A percentile compares a stretch with the other conserved stretches of the same genome.
Conservation (phyloP, 495 filamentous ascomycete species). For the Penicillium silybi region DNA sequence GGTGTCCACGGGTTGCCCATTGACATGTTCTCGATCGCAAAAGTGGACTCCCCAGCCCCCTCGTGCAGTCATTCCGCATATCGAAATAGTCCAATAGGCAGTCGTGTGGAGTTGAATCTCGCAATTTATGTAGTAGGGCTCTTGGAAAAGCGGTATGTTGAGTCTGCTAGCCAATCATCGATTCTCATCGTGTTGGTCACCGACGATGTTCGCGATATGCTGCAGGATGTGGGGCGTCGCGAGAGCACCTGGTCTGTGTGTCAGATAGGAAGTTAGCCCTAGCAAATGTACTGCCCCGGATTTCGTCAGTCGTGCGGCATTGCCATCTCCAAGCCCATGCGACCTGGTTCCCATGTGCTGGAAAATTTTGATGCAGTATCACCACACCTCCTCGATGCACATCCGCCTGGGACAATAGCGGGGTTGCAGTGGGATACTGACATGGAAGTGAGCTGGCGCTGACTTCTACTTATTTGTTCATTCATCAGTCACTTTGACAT, state of each 20-base stretch:
- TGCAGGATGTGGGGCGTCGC: not conserved
- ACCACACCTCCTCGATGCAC: not conserved
- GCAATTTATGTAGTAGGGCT: conserved; percentile 1
- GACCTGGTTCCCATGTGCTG: not conserved
- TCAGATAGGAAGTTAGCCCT: not conserved
- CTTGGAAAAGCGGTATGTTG: conserved; percentile 8
- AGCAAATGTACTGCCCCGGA: not conserved
- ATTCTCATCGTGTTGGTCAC: not conserved
- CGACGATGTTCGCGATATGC: not conserved
- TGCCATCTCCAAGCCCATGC: not conserved
- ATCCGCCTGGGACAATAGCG: not conserved
- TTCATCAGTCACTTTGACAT: not conserved
- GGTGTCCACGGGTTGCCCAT: not conserved
- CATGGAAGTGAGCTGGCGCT: not conserved
- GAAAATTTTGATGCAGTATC: conserved; percentile 6
- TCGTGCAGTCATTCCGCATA: not conserved
- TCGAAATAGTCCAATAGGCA: not conserved
- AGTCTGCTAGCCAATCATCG: conserved; percentile 4
- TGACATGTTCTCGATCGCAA: not conserved
- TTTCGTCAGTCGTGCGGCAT: not conserved
- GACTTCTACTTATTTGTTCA: not conserved
- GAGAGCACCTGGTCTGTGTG: conserved; percentile 8
- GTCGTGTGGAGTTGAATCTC: not conserved
- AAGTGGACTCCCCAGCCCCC: not conserved
- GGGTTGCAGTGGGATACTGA: not conserved